Percentiles rank a stretch among this genome's conserved stretches.
phyloP scores from a whole-genome alignment of 1,284 basidiomycete genomes.

The Cutaneotrichosporon dermatis region DNA sequence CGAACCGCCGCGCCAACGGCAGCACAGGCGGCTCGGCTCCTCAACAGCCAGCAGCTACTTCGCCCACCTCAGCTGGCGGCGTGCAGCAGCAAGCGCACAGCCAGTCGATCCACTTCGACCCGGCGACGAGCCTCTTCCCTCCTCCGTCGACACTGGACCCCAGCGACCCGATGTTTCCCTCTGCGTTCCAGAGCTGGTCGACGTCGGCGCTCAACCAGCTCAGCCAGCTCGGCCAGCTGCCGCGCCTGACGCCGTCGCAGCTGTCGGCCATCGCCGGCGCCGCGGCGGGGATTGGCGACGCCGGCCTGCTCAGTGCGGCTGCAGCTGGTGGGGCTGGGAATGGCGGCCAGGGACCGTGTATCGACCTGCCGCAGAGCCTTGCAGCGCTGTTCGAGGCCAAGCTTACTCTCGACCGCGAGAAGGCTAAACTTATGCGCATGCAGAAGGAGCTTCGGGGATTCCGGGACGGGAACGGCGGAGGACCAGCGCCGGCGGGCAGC shows the following conservation, averaged over 20 bases:
- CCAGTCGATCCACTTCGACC: constrained; percentile 10
- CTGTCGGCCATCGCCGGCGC: constrained; percentile 40
- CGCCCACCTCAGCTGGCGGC: background rate
- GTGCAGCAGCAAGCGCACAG: background rate
- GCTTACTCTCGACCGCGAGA: constrained; percentile 46
- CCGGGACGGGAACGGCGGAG: constrained; percentile 22
- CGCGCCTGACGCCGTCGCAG: constrained; percentile 40
- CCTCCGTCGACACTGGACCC: constrained; percentile 23
- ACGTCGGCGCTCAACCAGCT: constrained; percentile 33
- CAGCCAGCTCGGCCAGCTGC: constrained; percentile 36
- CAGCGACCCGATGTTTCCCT: constrained; percentile 25
- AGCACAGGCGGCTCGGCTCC: background rate
- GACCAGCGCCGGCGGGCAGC: background rate
- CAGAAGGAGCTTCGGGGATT: constrained; percentile 47
- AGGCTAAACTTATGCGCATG: constrained; percentile 46
- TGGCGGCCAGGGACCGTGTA: constrained; percentile 24
- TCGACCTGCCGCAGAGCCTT: constrained; percentile 42
- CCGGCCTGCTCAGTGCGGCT: constrained; percentile 14
- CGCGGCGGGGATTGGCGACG: constrained; percentile 38
- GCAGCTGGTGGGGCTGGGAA: constrained; percentile 11
- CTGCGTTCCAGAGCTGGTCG: constrained; percentile 41
- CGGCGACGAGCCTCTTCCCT: constrained; percentile 13
- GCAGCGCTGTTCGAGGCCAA: constrained; percentile 48
- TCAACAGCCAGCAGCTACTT: background rate
- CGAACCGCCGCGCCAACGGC: constrained; percentile 8